Conservation (phyloP, 306 rosid genomes). For the Parietaria judaica region DNA sequence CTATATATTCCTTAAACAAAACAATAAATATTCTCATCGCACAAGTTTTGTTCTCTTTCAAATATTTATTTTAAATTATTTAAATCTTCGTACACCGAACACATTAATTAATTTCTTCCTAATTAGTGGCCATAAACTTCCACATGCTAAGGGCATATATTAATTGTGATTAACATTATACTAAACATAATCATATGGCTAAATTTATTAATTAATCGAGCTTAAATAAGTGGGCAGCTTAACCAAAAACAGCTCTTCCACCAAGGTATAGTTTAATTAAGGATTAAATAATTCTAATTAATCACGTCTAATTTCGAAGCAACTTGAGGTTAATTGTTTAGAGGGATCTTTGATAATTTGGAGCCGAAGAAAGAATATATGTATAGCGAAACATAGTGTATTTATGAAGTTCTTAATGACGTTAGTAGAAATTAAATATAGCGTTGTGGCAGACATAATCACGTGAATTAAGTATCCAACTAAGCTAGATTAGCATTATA, state of each 20-base stretch:
- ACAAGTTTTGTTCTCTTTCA: too few relatives aligned
- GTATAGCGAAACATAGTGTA: too few relatives aligned
- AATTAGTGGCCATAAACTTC: background rate
- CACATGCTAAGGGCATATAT: slow-evolving; percentile 9
- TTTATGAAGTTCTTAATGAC: background rate
- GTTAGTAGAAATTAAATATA: background rate
- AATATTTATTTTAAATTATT: background rate
- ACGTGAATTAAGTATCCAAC: slow-evolving; percentile 8
- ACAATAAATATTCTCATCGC: too few relatives aligned
- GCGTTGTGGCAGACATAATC: background rate
- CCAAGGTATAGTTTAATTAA: background rate
- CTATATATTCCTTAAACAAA: too few relatives aligned
- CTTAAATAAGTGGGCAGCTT: slow-evolving; percentile 7
- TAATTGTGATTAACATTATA: background rate
- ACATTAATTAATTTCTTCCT: background rate
- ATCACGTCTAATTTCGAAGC: too few relatives aligned
- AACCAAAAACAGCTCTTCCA: background rate
- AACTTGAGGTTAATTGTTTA: background rate
- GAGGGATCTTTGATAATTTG: background rate
- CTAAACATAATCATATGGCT: background rate
- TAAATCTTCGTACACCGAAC: background rate
- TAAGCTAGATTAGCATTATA: slow-evolving; percentile 5
- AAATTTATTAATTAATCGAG: background rate
- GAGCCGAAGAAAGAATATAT: too few relatives aligned
- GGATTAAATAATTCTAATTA: too few relatives aligned